Base-by-base conservation (phyloP, 805 yeast species). In the Monosporozyma unispora region DNA sequence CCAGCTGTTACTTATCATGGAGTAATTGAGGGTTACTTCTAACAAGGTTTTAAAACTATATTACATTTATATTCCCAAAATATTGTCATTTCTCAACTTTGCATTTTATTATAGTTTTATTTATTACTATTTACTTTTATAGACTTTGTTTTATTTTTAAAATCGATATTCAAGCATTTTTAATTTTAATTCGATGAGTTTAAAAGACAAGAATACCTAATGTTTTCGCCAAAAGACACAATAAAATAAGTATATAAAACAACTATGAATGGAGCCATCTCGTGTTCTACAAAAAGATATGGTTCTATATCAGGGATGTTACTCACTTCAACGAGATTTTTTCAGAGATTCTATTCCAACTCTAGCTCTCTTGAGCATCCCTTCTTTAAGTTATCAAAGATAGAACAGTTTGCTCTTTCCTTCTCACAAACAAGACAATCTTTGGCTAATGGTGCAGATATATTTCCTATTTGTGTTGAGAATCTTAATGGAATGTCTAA, bases 401-500 rank as follows among this genome's bases (percentile, higher is more conserved):
- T 54, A 8, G 67, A 63, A 43, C 56, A 56, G 41, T 56, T 62
- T 18, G 39, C 48, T 14, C 43, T 58, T n/a, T 62, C 65, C 45
- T 50, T 51, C 14, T 48, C 53, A 14, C 61, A 59, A 45, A 42
- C 31, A 11, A 47, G 52, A 6, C 59, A 62, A 2, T 23, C 49
- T 3, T 42, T 63, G 21, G 45, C 58, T 14, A 54, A 54, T 46
- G 64, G 64, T 2, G 50, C 47, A 39, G 47, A 50, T 2, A 48
- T 54, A 14, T 46, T 62, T 14, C 60, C 64, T 4, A 52, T 52
- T 3, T 23, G 55, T 12, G 21, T 22, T 16, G 50, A 44, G 10
- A 52, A 50, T 45, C 46, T 52, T 8, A 29, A 19, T 9, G 27
- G 45, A 4, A 28, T 23, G 27, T 18, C n/a, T 18, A 28, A 31